Percentiles rank a stretch among this genome's conserved stretches.
Evolutionary conservation across 306 rosid species (phyloP).

Genomic region (Prunus dulcis): DNA sequence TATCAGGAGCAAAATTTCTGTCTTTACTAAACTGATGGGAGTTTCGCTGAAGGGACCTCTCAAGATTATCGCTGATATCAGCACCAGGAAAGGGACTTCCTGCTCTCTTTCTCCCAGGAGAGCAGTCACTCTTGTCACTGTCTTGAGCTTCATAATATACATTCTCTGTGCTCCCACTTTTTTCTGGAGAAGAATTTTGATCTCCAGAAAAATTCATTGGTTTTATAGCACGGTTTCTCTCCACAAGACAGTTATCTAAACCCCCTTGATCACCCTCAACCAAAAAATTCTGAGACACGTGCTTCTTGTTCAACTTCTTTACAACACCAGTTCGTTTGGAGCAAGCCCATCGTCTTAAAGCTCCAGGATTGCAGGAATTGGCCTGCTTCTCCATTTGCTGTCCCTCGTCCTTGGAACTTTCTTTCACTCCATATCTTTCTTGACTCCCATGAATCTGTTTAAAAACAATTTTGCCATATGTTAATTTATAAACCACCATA

Average conservation of each 20-base stretch:
- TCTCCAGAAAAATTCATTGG: conserved; percentile 12
- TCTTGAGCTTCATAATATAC: conserved; percentile 20
- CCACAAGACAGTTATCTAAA: conserved; percentile 16
- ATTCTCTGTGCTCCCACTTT: conserved; percentile 25
- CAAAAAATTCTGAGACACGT: conserved; percentile 10
- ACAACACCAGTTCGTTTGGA: conserved; percentile 48
- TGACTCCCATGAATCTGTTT: conserved; percentile 24
- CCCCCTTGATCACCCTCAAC: conserved; percentile 26
- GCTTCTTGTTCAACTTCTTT: conserved; percentile 39
- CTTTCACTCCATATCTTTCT: conserved; percentile 24
- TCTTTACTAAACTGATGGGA: conserved; percentile 23
- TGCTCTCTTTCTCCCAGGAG: conserved; percentile 27
- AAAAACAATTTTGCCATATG: conserved; percentile 1
- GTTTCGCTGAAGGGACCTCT: conserved; percentile 20
- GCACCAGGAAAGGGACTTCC: conserved; percentile 30
- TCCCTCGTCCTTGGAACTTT: conserved; percentile 22
- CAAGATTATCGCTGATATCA: conserved; percentile 19
- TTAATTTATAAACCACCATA: background rate
- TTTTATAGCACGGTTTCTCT: conserved; percentile 23
- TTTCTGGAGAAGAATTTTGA: conserved; percentile 36
- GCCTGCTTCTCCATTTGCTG: conserved; percentile 33
- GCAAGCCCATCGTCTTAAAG: conserved; percentile 45
- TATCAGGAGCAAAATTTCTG: conserved; percentile 13
- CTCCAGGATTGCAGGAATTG: conserved; percentile 33
- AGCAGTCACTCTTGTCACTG: conserved; percentile 27